phyloP scores from a whole-genome alignment of 495 filamentous ascomycete genomes.

The Aspergillus sclerotioniger region DNA sequence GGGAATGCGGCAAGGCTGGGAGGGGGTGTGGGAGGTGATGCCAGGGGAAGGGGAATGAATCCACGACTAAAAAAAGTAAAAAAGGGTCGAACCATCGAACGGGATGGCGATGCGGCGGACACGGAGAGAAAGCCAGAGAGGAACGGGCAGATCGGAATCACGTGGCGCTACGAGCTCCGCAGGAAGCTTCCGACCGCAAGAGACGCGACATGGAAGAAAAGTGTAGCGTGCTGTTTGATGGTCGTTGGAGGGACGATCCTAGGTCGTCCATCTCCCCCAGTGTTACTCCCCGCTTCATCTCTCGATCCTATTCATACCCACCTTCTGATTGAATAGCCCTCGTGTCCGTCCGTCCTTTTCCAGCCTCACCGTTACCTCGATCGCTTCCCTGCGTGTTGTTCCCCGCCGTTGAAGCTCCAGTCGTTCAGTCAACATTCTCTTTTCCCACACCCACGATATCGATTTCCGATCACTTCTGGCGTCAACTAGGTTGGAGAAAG shows the following conservation, averaged over 20 bases:
- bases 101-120: background rate
- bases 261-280: background rate
- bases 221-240: slow-evolving; percentile 4
- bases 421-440: background rate
- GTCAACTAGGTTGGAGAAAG: background rate
- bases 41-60: background rate
- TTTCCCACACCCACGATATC: background rate
- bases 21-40: background rate
- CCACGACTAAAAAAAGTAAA: slow-evolving; percentile 1
- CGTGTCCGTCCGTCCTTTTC: background rate
- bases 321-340: background rate
- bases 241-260: background rate
- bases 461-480: background rate
- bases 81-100: background rate
- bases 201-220: slow-evolving; percentile 19
- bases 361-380: background rate
- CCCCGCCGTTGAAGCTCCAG: slow-evolving; percentile 1
- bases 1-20: background rate
- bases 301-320: background rate
- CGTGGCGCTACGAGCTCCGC: slow-evolving; percentile 28
- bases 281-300: background rate
- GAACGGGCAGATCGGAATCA: slow-evolving; percentile 15
- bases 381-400: background rate
- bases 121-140: slow-evolving; percentile 6
- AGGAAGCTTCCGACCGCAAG: slow-evolving; percentile 19